Evolutionary conservation across 495 filamentous ascomycete species (phyloP).

Genomic region (Hyaloscypha finlandica): DNA sequence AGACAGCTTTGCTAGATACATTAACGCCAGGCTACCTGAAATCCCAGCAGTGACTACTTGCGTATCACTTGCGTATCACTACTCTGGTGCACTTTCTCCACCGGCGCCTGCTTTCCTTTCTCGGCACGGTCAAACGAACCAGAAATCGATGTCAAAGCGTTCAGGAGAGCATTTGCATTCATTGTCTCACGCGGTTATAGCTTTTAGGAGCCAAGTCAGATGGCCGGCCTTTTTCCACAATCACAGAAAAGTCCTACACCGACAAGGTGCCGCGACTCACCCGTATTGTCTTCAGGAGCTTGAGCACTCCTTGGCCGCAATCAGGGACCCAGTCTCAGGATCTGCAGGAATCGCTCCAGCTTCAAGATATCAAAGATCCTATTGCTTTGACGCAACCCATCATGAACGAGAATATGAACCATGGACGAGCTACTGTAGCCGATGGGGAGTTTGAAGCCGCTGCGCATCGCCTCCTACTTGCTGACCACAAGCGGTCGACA

Average conservation of each 20-base stretch:
- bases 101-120: too few relatives aligned
- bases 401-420: slow-evolving; percentile 7
- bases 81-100: too few relatives aligned
- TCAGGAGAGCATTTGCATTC: too few relatives aligned
- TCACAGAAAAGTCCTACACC: background rate
- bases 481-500: slow-evolving; percentile 9
- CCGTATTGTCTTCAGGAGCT: slow-evolving; percentile 7
- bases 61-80: too few relatives aligned
- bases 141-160: too few relatives aligned
- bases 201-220: too few relatives aligned
- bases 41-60: background rate
- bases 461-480: slow-evolving; percentile 6
- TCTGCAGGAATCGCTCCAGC: slow-evolving; percentile 6
- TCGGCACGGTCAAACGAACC: too few relatives aligned
- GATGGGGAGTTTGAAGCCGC: slow-evolving; percentile 9
- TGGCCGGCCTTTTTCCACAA: too few relatives aligned
- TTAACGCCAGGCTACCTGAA: slow-evolving; percentile 9
- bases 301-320: slow-evolving; percentile 9
- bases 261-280: slow-evolving; percentile 8
- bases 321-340: slow-evolving; percentile 7
- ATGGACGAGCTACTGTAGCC: slow-evolving; percentile 5
- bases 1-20: slow-evolving; percentile 10
- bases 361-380: slow-evolving; percentile 9
- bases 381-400: slow-evolving; percentile 8
- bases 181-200: too few relatives aligned